Evolutionary conservation across 192 early-diverging fungal genomes (phyloP), one percentile per base, ranked within the genome.

Genomic region (Gryganskiella cystojenkinii): DNA sequence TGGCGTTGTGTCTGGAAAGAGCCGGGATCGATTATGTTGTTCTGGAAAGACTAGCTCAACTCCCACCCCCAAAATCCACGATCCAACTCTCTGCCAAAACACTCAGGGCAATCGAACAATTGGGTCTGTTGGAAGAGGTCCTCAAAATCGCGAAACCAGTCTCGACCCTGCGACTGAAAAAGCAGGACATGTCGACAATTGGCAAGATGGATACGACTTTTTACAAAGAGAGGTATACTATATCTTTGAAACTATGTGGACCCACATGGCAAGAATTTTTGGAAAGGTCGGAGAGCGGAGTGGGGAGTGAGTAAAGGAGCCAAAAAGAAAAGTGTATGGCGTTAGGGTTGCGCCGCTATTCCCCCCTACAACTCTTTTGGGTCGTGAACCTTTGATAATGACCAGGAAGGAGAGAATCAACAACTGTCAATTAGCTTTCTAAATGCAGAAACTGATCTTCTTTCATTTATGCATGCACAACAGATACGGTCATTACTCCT

Each of bases 21-120:
- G 72, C 72, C n/a, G 72, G 72, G 5, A 75, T 75, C 30, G 72
- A 75, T 25, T 75, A 62, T 33, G 59, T 67, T 14, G 20, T 75
- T 20, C 44, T 75, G 9, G 72, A 75, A n/a, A 43, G 65, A 2
- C 20, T 56, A 33, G 33, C 33, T 17, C 61, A 64, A 3, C 62
- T 59, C 37, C 61, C 54, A 6, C 13, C 46, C 15, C 44, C 64
- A 3, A 61, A 61, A 13, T 31, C 58, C 20, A 62, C 58, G 30
- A 75, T 75, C 52, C 72, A 75, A 34, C 52, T 75, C 9, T 45
- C 56, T 2, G 49, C 64, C 2, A 75, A 75, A 27, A 75, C 72
- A 0, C 42, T 75, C 22, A 20, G 64, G 17, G 50, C 35, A 0
- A 56, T 75, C 11, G 72, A 67, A 20, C 72, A 75, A 34, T 10